Evolutionary conservation across 192 early-diverging fungal species (phyloP).

Genomic region (Diversispora eburnea): DNA sequence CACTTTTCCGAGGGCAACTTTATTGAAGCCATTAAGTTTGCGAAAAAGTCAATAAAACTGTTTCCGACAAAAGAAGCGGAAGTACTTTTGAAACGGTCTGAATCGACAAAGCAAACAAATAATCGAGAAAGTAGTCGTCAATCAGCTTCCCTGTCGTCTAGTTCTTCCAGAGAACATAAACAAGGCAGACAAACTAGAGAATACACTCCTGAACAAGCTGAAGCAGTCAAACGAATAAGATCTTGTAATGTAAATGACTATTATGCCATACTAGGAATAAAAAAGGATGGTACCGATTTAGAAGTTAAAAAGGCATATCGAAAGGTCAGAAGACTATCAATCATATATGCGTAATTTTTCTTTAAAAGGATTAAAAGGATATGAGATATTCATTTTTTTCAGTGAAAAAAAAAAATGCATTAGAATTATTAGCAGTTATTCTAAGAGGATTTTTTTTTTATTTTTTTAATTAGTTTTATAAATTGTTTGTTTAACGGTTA

Average conservation of each 20-base stretch:
- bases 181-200: constrained; percentile 43
- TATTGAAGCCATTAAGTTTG: constrained; percentile 72
- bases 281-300: constrained; percentile 67
- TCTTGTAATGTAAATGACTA: constrained; percentile 67
- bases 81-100: constrained; percentile 50
- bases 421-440: not conserved
- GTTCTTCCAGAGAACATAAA: constrained; percentile 27
- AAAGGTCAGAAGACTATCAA: constrained; percentile 55
- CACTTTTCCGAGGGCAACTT: constrained; percentile 66
- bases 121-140: not conserved
- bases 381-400: not conserved
- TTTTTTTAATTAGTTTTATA: too few relatives aligned
- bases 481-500: too few relatives aligned
- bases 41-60: constrained; percentile 74
- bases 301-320: constrained; percentile 95
- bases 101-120: constrained; percentile 15
- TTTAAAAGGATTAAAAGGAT: too few relatives aligned
- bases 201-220: constrained; percentile 73
- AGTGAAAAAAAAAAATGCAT: not conserved
- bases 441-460: too few relatives aligned
- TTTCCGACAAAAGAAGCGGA: constrained; percentile 70
- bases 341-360: not conserved
- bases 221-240: constrained; percentile 76
- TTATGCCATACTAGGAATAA: constrained; percentile 77
- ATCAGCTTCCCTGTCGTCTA: constrained; percentile 27